A percentile compares a stretch with the other conserved stretches of the same genome.
These are phyloP conservation scores for Blechomonas ayalai DNA, from an alignment of 208 protist genomes.

Conservation along the genomic window DNA sequence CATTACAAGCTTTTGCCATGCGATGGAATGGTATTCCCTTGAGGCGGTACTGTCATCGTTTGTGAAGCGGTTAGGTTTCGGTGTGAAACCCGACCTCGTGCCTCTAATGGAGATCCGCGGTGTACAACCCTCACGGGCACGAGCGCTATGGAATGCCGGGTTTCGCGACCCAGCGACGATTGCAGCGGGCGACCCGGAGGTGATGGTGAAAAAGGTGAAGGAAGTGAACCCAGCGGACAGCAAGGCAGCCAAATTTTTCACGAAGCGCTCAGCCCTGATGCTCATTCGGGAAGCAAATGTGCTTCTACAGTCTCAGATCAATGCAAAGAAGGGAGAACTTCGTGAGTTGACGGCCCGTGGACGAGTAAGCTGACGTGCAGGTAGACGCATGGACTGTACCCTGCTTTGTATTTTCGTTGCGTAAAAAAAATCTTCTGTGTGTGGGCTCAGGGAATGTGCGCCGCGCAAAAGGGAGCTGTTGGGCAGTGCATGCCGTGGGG, in stretches of 20 bases:
- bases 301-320: constrained; percentile 46
- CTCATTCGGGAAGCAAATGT: constrained; percentile 56
- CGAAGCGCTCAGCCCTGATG: constrained; percentile 37
- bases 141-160: constrained; percentile 78
- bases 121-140: constrained; percentile 64
- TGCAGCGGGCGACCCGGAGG: constrained; percentile 44
- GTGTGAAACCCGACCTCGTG: constrained; percentile 86
- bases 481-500: no score
- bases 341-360: constrained; percentile 28
- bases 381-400: no score
- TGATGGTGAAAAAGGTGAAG: constrained; percentile 62
- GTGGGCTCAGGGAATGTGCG: no score
- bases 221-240: constrained; percentile 34
- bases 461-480: no score
- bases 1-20: constrained; percentile 83
- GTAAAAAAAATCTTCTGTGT: no score
- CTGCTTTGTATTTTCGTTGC: no score
- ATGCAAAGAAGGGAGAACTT: constrained; percentile 69
- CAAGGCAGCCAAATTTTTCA: constrained; percentile 66
- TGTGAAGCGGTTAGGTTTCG: constrained; percentile 79
- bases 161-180: constrained; percentile 42
- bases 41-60: constrained; percentile 83
- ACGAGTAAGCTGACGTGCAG: neutral
- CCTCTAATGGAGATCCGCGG: constrained; percentile 85
- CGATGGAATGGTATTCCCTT: constrained; percentile 86